phyloP scores from a whole-genome alignment of 1,284 basidiomycete genomes.

The Heterobasidion annosum region DNA sequence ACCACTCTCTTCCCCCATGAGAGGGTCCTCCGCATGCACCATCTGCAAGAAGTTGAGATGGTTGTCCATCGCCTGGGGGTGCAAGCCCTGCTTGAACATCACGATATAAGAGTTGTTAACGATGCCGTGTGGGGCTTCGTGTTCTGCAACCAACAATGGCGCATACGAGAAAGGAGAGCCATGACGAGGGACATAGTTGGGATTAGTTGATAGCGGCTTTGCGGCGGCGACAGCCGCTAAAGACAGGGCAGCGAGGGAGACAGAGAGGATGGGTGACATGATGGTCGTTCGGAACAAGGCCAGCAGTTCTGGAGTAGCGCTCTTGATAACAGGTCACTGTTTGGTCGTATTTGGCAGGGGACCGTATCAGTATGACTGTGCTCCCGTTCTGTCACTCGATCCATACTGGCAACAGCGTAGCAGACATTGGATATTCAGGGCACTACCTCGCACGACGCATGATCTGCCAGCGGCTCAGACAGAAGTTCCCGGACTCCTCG shows the following conservation, averaged over 20 bases:
- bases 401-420: neutral
- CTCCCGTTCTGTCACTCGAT: neutral
- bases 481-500: no score
- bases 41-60: conserved; percentile 66
- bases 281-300: conserved; percentile 18
- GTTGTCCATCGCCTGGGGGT: conserved; percentile 49
- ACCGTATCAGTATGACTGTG: neutral
- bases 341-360: conserved; percentile 9
- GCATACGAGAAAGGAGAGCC: conserved; percentile 42
- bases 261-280: conserved; percentile 31
- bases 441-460: no score
- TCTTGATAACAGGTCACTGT: conserved; percentile 6
- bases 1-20: conserved; percentile 37
- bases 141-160: conserved; percentile 34
- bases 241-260: conserved; percentile 33
- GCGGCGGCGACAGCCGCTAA: conserved; percentile 30
- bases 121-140: conserved; percentile 56
- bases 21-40: conserved; percentile 46
- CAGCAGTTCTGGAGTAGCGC: neutral
- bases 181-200: conserved; percentile 28
- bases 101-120: conserved; percentile 90
- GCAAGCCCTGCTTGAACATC: conserved; percentile 69
- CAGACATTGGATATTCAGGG: neutral
- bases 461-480: no score
- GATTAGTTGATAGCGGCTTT: conserved; percentile 60